Percentiles rank a stretch among this genome's conserved stretches.
Conservation (phyloP, 169 alveolate genomes). For the Theileria equi region DNA sequence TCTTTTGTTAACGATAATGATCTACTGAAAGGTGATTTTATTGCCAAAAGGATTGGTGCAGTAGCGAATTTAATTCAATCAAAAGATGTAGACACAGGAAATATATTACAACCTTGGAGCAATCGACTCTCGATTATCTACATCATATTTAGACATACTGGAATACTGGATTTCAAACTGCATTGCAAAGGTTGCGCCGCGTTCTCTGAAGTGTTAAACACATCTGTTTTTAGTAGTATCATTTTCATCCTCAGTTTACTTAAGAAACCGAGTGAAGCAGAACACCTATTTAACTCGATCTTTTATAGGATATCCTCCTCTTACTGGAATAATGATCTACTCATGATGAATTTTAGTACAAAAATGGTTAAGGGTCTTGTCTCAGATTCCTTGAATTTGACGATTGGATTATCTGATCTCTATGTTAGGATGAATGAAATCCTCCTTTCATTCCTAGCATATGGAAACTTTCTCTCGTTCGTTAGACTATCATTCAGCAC, state of each 20-base stretch:
- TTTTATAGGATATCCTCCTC: constrained; percentile 8
- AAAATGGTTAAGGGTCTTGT: neutral
- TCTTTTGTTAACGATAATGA: too few relatives aligned
- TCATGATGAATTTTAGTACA: constrained; percentile 5
- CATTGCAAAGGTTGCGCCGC: constrained; percentile 13
- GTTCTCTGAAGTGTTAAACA: constrained; percentile 1
- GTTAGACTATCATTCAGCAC: neutral
- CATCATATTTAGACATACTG: neutral
- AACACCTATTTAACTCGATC: neutral
- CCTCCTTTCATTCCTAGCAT: constrained; percentile 5
- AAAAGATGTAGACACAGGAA: neutral
- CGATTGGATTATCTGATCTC: too few relatives aligned
- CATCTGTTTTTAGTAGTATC: neutral
- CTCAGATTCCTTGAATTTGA: too few relatives aligned
- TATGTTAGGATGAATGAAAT: neutral
- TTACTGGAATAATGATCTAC: constrained; percentile 31
- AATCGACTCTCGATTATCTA: constrained; percentile 17
- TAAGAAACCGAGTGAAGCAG: constrained; percentile 1
- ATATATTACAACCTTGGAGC: constrained; percentile 4
- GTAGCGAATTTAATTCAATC: too few relatives aligned
- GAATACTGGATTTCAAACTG: neutral
- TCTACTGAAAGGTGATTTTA: too few relatives aligned
- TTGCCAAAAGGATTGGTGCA: too few relatives aligned
- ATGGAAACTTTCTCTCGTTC: neutral
- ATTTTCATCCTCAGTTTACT: constrained; percentile 11